Conservation (phyloP, 768 basidiomycete species). For the Collybia sp. region DNA sequence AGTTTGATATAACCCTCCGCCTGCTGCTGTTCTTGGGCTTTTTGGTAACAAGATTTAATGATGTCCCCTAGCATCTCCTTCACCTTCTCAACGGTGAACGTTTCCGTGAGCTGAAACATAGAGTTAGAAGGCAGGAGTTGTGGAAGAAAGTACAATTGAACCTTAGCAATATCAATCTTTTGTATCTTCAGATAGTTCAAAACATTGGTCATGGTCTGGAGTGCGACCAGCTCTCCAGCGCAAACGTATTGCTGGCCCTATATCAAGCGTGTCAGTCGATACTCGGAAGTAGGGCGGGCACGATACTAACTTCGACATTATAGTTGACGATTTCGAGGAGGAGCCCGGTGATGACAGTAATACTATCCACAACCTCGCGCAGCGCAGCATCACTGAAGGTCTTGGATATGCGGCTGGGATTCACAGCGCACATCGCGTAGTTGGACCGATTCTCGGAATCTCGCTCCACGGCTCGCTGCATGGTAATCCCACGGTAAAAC, state of each 20-base stretch:
- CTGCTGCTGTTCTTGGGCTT: slow-evolving; percentile 74
- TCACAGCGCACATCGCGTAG: slow-evolving; percentile 99
- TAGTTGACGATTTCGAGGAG: slow-evolving; percentile 98
- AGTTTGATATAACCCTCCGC: slow-evolving; percentile 87
- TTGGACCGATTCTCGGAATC: slow-evolving; percentile 90
- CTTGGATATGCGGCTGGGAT: slow-evolving; percentile 91
- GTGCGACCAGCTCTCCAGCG: slow-evolving; percentile 90
- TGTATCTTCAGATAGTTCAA: slow-evolving; percentile 95
- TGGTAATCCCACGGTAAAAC: slow-evolving; percentile 99
- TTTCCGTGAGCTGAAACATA: slow-evolving; percentile 68
- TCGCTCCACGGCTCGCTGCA: slow-evolving; percentile 98
- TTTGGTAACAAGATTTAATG: slow-evolving; percentile 73
- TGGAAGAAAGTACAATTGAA: slow-evolving; percentile 18
- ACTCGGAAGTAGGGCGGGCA: neutral
- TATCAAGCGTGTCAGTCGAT: slow-evolving; percentile 5
- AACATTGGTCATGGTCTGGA: slow-evolving; percentile 94
- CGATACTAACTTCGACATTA: slow-evolving; percentile 71
- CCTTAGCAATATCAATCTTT: slow-evolving; percentile 91
- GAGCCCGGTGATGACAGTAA: slow-evolving; percentile 68
- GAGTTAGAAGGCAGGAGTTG: neutral
- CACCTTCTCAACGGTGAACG: slow-evolving; percentile 86
- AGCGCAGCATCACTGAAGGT: slow-evolving; percentile 93
- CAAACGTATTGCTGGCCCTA: slow-evolving; percentile 99
- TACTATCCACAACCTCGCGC: slow-evolving; percentile 94
- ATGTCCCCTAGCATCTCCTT: slow-evolving; percentile 96